These are phyloP conservation scores for Colletotrichum incanum DNA, from an alignment of 2,329 filamentous ascomycete genomes.

Conservation along the genomic window DNA sequence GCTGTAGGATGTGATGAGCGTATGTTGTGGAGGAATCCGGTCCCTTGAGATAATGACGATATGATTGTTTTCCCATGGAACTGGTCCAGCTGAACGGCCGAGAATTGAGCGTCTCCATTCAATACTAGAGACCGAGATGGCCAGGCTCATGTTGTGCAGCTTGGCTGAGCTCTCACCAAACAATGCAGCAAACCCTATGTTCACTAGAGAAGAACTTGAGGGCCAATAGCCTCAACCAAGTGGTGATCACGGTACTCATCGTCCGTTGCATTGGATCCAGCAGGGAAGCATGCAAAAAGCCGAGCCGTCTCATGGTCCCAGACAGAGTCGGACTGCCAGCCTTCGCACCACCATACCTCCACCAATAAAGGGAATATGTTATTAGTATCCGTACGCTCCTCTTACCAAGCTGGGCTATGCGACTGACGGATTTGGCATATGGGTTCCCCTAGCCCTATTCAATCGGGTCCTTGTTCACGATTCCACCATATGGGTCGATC, in stretches of 20 bases:
- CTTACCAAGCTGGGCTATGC: constrained; percentile 8
- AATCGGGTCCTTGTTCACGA: neutral
- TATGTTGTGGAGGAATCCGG: neutral
- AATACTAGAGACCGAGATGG: neutral
- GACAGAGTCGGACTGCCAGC: constrained; percentile 14
- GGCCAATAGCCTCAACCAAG: neutral
- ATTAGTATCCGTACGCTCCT: constrained; percentile 11
- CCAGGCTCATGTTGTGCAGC: neutral
- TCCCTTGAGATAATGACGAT: neutral
- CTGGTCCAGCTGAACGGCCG: neutral
- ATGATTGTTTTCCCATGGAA: neutral
- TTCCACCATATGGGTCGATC: neutral
- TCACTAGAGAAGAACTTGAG: neutral
- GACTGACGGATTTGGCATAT: neutral
- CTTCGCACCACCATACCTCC: constrained; percentile 7
- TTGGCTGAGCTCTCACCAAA: neutral
- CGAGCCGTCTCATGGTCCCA: neutral
- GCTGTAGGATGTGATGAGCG: neutral
- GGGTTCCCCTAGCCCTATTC: constrained; percentile 22
- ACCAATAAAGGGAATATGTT: neutral
- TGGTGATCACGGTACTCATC: neutral
- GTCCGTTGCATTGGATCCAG: neutral
- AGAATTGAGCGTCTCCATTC: neutral
- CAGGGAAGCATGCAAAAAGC: neutral
- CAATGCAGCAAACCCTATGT: neutral